Base-by-base conservation (phyloP, 306 rosid species). In the Quercus gilva region DNA sequence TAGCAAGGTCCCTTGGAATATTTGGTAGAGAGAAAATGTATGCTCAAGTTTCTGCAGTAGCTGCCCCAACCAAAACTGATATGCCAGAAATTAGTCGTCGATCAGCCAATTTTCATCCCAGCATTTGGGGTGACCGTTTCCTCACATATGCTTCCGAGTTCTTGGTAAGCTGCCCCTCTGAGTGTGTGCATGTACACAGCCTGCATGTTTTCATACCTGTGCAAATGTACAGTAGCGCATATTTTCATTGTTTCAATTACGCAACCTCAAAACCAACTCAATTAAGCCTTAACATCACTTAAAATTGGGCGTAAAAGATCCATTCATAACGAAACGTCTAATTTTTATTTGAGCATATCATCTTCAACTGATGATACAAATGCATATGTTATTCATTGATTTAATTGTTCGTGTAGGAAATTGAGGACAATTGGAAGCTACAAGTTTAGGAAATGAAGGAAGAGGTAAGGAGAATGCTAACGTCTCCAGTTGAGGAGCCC, bases 91-190 rank as follows among this genome's bases (percentile, higher is more conserved):
- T 9, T 9, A 76, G 19, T 31, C 73, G 80, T 14, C 58, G 45
- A 18, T 31, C 26, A 3, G 76, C 71, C 9, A 31, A 56, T 65
- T 83, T 57, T 74, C 63, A 53, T 56, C 83, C 80, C 9, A 31
- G 83, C 53, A 74, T 83, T 26, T 83, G 83, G 86, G 79, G 79
- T 33, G 78, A 84, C 73, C 58, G 56, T 75, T 84, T 84, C 58
- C 53, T 58, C 52, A 9, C 69, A 21, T 11, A 17, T 25, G 29
- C 18, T 20, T 49, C 41, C 56, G 74, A 53, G 1, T 28, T 7
- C 26, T 19, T 28, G 76, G 76, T 78, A 71, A 37, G 45, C 45
- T 37, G 45, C 45, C 45, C 45, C 0, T 37, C 8, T 8, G 45
- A 37, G 45, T 1, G 45, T 37, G 45, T 37, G 45, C 45, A 8